phyloP scores from a whole-genome alignment of 148 eudicot species.

The Cornus kousa region DNA sequence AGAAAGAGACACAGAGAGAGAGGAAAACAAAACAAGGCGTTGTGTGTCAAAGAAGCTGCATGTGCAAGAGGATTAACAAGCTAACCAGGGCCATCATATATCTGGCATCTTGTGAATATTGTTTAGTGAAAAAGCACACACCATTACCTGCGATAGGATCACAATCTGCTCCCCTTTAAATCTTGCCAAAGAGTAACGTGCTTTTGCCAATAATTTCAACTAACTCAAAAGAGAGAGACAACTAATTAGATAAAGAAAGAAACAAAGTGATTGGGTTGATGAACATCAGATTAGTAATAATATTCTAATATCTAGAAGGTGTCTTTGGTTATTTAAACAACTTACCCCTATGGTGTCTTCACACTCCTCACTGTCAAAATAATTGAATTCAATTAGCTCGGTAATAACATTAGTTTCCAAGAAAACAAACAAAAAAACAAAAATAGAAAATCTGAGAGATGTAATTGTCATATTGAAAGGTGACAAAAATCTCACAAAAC shows the following conservation, averaged over 20 bases:
- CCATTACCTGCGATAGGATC: conserved; percentile 82
- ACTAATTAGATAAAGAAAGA: conserved; percentile 3
- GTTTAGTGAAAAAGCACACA: background rate
- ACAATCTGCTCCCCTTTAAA: conserved; percentile 92
- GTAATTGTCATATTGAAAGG: background rate
- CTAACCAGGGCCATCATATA: background rate
- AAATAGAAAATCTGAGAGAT: background rate
- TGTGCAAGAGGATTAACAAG: background rate
- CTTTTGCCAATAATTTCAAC: conserved; percentile 83
- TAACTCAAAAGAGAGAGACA: conserved; percentile 23
- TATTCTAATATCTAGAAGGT: background rate
- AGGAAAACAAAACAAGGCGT: background rate
- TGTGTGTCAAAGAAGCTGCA: background rate
- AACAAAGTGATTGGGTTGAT: background rate
- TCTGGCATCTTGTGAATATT: conserved; percentile 1
- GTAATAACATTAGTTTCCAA: background rate
- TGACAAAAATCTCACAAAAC: conserved; percentile 9
- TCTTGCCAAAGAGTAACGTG: conserved; percentile 78
- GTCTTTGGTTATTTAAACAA: conserved; percentile 8
- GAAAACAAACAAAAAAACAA: background rate
- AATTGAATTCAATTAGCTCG: conserved; percentile 13
- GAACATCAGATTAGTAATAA: too few relatives aligned
- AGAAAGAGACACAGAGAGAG: background rate
- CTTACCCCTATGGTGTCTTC: conserved; percentile 92
- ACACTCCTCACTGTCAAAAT: conserved; percentile 72